These are phyloP conservation scores for Paecilomyces variotii DNA, from an alignment of 2,329 filamentous ascomycete species.

Conservation along the genomic window DNA sequence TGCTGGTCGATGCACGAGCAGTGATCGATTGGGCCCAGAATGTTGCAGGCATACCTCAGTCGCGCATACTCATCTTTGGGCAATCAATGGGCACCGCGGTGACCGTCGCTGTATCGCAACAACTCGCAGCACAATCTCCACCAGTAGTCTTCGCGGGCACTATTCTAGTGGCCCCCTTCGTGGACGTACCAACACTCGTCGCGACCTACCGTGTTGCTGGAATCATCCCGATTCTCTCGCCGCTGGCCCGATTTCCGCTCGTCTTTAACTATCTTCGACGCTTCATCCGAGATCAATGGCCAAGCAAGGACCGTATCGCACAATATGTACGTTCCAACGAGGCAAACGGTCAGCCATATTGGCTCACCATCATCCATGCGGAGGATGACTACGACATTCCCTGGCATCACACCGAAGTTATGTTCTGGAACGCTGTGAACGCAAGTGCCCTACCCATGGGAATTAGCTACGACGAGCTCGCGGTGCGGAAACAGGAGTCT, in stretches of 20 bases:
- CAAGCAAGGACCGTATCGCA: conserved; percentile 42
- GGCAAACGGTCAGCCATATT: conserved; percentile 14
- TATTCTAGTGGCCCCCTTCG: conserved; percentile 51
- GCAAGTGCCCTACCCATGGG: conserved; percentile 28
- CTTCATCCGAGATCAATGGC: conserved; percentile 46
- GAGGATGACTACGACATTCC: conserved; percentile 29
- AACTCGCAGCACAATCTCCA: conserved; percentile 33
- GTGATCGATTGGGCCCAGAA: conserved; percentile 49
- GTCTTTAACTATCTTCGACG: conserved; percentile 40
- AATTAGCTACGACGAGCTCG: conserved; percentile 39
- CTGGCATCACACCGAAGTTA: conserved; percentile 30
- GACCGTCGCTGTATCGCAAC: conserved; percentile 36
- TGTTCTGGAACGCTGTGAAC: conserved; percentile 51
- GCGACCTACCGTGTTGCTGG: conserved; percentile 52
- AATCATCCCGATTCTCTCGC: conserved; percentile 46
- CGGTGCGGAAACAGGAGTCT: conserved; percentile 33
- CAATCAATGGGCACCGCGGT: conserved; percentile 55
- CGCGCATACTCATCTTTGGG: conserved; percentile 50
- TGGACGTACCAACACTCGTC: conserved; percentile 46
- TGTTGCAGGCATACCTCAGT: conserved; percentile 44
- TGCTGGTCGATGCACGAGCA: conserved; percentile 47
- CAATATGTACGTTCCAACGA: conserved; percentile 30
- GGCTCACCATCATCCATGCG: conserved; percentile 26
- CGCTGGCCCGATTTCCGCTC: conserved; percentile 41
- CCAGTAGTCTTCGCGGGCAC: conserved; percentile 46